Evolutionary conservation across 164 flowering plant species (phyloP), one percentile per base, ranked within the genome.

Genomic region (Vitis labrusca): DNA sequence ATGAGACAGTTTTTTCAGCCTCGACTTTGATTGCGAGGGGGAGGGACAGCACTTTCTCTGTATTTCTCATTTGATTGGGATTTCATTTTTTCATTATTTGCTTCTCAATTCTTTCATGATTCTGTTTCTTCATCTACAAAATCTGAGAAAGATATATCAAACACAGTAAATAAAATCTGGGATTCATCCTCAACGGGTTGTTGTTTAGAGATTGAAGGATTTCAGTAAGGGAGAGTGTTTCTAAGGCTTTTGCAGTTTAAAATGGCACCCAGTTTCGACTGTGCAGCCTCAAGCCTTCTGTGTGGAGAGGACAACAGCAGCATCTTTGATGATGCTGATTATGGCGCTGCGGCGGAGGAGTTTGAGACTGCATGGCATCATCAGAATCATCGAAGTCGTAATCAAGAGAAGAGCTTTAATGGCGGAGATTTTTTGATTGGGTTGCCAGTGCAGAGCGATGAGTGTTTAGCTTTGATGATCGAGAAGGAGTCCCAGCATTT

Each of bases 211-310:
- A 10, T 50, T 9, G 57, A 27, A 48, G 29, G 30, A n/a, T 53
- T 27, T 50, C 19, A 50, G 50, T 29, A 14, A 67, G 63, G 56
- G 32, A 15, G 64, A 50, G 27, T 15, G 68, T 9, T 2, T 54
- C 49, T 16, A 10, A 27, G 48, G 71, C 11, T 17, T 10, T 47
- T 27, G 19, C 66, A 37, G 6, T 37, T 37, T 37, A 37, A 37
- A 72, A 91, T 91, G 96, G 87, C 90, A 71, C 89, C 92, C 13
- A 83, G 93, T 80, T 82, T 85, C 74, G 97, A 89, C 69, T 78
- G 78, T 65, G 74, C 79, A 59, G 77, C 70, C 23, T 79, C 90
- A 12, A 81, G 81, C 74, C 91, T 89, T 30, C 79, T 86, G 5
- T 92, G 97, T 71, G 84, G 81, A 13, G 97, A 92, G 69, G 97